Conservation (phyloP, 2,329 filamentous ascomycete species). For the Fusarium miscanthi region DNA sequence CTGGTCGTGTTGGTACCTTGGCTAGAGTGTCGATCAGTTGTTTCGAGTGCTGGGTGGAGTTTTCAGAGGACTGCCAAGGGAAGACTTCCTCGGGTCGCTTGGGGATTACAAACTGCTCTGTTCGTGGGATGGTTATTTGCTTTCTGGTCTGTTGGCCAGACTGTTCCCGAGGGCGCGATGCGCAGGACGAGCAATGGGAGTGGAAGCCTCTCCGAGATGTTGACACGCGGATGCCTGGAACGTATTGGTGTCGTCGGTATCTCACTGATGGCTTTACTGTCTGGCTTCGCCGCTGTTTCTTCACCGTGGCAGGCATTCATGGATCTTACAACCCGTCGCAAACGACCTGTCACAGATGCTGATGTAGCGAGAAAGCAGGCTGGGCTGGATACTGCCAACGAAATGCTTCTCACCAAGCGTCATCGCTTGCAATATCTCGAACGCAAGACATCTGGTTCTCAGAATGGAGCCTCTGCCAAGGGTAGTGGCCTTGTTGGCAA, state of each 20-base stretch:
- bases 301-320: slow-evolving; percentile 87
- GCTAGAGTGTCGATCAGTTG: slow-evolving; percentile 77
- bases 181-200: slow-evolving; percentile 39
- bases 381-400: slow-evolving; percentile 80
- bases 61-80: slow-evolving; percentile 69
- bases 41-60: slow-evolving; percentile 68
- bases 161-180: slow-evolving; percentile 60
- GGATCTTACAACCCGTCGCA: slow-evolving; percentile 62
- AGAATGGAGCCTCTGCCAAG: slow-evolving; percentile 39
- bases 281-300: slow-evolving; percentile 89
- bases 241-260: slow-evolving; percentile 87
- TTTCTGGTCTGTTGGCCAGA: slow-evolving; percentile 81
- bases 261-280: slow-evolving; percentile 86
- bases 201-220: slow-evolving; percentile 50
- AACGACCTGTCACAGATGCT: slow-evolving; percentile 74
- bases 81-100: slow-evolving; percentile 68
- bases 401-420: slow-evolving; percentile 81
- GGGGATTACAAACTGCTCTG: slow-evolving; percentile 70
- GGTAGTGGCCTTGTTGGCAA: slow-evolving; percentile 74
- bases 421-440: slow-evolving; percentile 77
- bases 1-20: slow-evolving; percentile 82
- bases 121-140: slow-evolving; percentile 76
- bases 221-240: slow-evolving; percentile 68
- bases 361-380: slow-evolving; percentile 82
- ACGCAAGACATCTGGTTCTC: slow-evolving; percentile 62